Evolutionary conservation across 208 protist species (phyloP).

Genomic region (Wallacemonas sp.): DNA sequence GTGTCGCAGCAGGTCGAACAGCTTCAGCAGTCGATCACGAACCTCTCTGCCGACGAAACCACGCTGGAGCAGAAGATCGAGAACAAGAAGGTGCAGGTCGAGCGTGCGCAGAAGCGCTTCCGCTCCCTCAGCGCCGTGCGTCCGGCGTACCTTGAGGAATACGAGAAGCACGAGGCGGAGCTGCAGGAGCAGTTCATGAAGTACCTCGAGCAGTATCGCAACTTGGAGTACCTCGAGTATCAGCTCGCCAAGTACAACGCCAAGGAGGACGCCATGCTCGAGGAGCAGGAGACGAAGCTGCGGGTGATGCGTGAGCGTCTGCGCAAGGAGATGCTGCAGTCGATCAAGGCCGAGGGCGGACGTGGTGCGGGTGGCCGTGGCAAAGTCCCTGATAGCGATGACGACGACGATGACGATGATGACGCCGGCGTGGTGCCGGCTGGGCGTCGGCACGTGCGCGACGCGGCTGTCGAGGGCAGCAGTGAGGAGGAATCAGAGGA

Average conservation of each 20-base stretch:
- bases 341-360: slow-evolving; percentile 56
- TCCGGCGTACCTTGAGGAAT: slow-evolving; percentile 94
- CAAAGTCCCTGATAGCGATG: slow-evolving; percentile 23
- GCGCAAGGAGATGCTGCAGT: slow-evolving; percentile 86
- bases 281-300: slow-evolving; percentile 87
- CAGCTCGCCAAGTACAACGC: slow-evolving; percentile 89
- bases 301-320: slow-evolving; percentile 89
- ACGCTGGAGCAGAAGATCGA: slow-evolving; percentile 95
- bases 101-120: slow-evolving; percentile 92
- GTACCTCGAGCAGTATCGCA: slow-evolving; percentile 94
- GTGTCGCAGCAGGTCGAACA: slow-evolving; percentile 84
- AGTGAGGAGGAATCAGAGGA: slow-evolving; percentile 42
- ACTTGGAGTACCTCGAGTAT: slow-evolving; percentile 93
- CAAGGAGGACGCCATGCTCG: slow-evolving; percentile 78
- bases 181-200: slow-evolving; percentile 91
- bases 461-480: slow-evolving; percentile 64
- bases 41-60: slow-evolving; percentile 88
- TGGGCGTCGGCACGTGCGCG: slow-evolving; percentile 25
- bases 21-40: slow-evolving; percentile 81
- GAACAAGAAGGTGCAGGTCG: slow-evolving; percentile 94
- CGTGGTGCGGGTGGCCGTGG: slow-evolving; percentile 4
- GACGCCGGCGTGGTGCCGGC: slow-evolving; percentile 17
- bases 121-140: slow-evolving; percentile 87
- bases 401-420: slow-evolving; percentile 53
- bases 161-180: slow-evolving; percentile 91